Conservation (phyloP, 371 early-diverging fungal species). For the Mucor circinelloides region DNA sequence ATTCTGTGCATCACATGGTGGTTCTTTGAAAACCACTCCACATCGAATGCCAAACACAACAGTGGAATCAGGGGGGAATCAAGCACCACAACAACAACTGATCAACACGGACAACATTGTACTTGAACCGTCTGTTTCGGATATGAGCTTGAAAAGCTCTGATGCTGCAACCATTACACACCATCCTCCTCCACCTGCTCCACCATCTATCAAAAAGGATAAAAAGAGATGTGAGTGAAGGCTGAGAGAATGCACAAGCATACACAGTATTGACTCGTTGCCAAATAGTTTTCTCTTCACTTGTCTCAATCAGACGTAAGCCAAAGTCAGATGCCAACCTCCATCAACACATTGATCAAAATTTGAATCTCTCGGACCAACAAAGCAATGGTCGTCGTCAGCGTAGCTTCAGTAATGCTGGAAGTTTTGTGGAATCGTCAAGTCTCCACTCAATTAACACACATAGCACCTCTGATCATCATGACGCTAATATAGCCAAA, state of each 20-base stretch:
- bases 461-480: neutral
- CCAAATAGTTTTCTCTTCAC: slow-evolving; percentile 27
- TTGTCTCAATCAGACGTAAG: slow-evolving; percentile 44
- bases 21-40: no score
- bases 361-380: neutral
- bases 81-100: neutral
- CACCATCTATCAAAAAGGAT: slow-evolving; percentile 2
- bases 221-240: slow-evolving; percentile 3
- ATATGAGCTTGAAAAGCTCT: slow-evolving; percentile 14
- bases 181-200: neutral
- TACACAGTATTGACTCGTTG: neutral
- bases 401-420: slow-evolving; percentile 25
- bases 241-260: no score
- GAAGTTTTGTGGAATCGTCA: slow-evolving; percentile 11
- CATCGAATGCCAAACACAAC: neutral
- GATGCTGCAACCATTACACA: neutral
- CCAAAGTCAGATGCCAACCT: slow-evolving; percentile 17
- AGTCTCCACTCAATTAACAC: slow-evolving; percentile 10
- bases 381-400: neutral
- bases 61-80: neutral
- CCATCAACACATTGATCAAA: slow-evolving; percentile 2
- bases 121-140: slow-evolving; percentile 24
- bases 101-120: slow-evolving; percentile 9
- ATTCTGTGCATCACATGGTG: slow-evolving; percentile 20
- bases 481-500: neutral